Evolutionary conservation across 202 grass and related monocot genomes (phyloP), one percentile per base, ranked within the genome.

Genomic region (Panicum virgatum): DNA sequence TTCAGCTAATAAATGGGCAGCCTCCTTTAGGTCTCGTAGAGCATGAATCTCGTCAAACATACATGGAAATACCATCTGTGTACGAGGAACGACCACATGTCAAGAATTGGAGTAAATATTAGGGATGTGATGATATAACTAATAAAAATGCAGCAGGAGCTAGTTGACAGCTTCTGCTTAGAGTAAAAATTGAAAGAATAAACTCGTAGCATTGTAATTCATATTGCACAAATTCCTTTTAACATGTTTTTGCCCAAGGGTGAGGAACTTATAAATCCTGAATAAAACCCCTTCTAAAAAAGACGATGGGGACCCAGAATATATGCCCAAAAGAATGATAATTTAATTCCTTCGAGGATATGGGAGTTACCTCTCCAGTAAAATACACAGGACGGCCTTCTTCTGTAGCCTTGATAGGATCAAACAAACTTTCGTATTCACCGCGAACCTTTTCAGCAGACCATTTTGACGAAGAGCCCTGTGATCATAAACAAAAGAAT

Each of bases 1-100:
- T 34, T 93, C 80, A 62, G 86, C 87, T 88, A 98, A 76, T 74
- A 95, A 85, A 83, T 95, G 72, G 57, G 96, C 96, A 76, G 83
- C 80, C 66, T 98, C 96, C 58, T 93, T 98, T 22, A 98, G 84
- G 8, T 62, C 73, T 76, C 59, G 69, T 48, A 98, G 72, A 58
- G 92, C 86, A 85, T 80, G 66, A 78, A 98, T 91, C 64, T 98
- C 86, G 14, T 98, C 92, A 88, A 98, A 94, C 78, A 98, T 87
- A 82, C 85, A 95, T 10, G 96, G 88, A 90, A 95, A 93, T 69
- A 93, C 77, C 92, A 93, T 98, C 96, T 98, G 66, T n/a, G 66
- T 60, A 64, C 13, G 25, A 78, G 56, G 56, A 82, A 39, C 18
- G 56, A 82, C 51, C 40, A 77, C 62, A 78, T 63, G 54, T 75